Base-by-base conservation (phyloP, 176 grass and related monocot genomes). In the Ensete glaucum region DNA sequence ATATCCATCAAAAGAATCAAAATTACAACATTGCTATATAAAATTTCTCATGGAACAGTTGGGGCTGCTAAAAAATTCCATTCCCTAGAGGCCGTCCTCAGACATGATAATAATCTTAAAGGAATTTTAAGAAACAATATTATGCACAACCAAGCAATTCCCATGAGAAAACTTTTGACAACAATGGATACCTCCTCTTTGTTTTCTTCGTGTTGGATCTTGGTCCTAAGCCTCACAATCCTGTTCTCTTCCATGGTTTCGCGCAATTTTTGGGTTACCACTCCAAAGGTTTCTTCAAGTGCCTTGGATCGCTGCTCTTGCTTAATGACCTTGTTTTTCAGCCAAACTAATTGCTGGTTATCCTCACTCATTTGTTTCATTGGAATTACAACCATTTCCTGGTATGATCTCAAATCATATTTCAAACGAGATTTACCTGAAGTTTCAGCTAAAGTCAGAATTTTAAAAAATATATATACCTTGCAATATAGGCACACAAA, bases 341-440 rank as follows among this genome's bases (percentile, higher is more conserved):
- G 76, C 71, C 70, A 85, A 77, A 85, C 69, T 13, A 99, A 75
- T 20, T 85, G 69, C n/a, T 99, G 90, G 64, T 93, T 98, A 15
- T 98, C 90, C 77, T 93, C 90, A 58, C 74, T 89, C 95, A 98
- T 98, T 65, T 93, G 80, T 56, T 87, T 88, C 95, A 99, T 84
- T 16, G 77, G 86, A 15, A 64, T 73, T 14, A 99, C 90, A 78
- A 99, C 88, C 95, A 87, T 94, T 78, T 99, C 88, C 57, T 94
- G 85, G 71, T 99, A 89, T 73, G 95, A 99, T 78, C 19, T 89
- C 86, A 87, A 71, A 20, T 99, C 90, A 8, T 89, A 94, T 73
- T 89, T 94, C 80, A 91, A 63, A 51, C 80, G 72, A 23, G 62
- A 83, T 81, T 99, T 91, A 9, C 88, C 94, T 98, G 80, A 73